phyloP scores from a whole-genome alignment of 2,329 filamentous ascomycete genomes.

The Pseudogymnoascus sp. region DNA sequence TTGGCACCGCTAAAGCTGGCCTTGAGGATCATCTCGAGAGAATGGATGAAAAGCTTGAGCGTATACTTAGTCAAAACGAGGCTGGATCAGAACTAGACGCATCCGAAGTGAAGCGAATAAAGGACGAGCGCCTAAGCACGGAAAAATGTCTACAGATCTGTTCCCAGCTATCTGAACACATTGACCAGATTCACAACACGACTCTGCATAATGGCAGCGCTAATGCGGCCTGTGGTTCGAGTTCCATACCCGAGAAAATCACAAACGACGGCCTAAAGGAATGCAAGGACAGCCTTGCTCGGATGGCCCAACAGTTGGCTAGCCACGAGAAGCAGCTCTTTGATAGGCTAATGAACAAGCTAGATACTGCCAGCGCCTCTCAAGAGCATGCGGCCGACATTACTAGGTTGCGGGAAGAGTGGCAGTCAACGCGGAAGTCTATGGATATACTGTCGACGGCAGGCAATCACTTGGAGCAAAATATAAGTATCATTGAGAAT shows the following conservation, averaged over 20 bases:
- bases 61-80: constrained; percentile 16
- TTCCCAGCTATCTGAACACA: constrained; percentile 26
- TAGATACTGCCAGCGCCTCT: constrained; percentile 22
- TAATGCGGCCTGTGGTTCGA: background rate
- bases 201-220: constrained; percentile 9
- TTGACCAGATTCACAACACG: constrained; percentile 22
- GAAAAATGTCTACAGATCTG: constrained; percentile 30
- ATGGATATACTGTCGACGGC: constrained; percentile 29
- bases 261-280: constrained; percentile 28
- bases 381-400: constrained; percentile 27
- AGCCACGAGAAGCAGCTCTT: constrained; percentile 26
- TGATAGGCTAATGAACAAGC: constrained; percentile 27
- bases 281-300: constrained; percentile 27
- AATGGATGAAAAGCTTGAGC: constrained; percentile 25
- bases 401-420: constrained; percentile 29
- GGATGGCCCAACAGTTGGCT: constrained; percentile 25
- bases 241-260: constrained; percentile 23
- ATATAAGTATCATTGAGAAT: constrained; percentile 29
- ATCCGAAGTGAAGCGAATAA: constrained; percentile 22
- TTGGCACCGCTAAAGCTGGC: constrained; percentile 27
- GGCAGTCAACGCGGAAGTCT: constrained; percentile 27
- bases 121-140: constrained; percentile 29
- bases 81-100: constrained; percentile 21
- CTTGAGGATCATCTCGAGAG: constrained; percentile 28
- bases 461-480: constrained; percentile 24